phyloP scores from a whole-genome alignment of 23 red algal genomes.

The Chondrus crispus region DNA sequence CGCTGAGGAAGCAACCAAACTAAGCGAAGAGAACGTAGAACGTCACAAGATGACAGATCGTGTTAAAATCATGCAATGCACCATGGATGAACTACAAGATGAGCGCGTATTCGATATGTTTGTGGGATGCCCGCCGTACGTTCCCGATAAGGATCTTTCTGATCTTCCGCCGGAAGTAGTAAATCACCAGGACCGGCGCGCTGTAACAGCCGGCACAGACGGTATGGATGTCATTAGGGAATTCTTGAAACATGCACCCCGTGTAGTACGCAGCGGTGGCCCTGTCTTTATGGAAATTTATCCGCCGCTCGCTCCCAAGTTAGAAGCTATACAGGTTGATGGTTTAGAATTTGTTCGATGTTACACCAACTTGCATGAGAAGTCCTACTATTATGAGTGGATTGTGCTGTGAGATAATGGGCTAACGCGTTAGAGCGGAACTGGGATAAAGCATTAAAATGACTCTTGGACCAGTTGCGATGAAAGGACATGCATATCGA shows the following conservation, averaged over 20 bases:
- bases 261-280: slow-evolving; percentile 41
- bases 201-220: slow-evolving; percentile 78
- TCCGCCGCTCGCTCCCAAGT: too few relatives aligned
- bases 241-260: slow-evolving; percentile 38
- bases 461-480: too few relatives aligned
- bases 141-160: slow-evolving; percentile 70
- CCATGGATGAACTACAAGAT: not conserved
- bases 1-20: not conserved
- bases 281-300: slow-evolving; percentile 92
- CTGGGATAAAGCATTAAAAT: too few relatives aligned
- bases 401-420: too few relatives aligned
- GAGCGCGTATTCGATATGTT: slow-evolving; percentile 60
- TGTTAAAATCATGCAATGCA: not conserved
- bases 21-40: slow-evolving; percentile 42
- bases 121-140: slow-evolving; percentile 91
- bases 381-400: too few relatives aligned
- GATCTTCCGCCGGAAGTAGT: slow-evolving; percentile 66
- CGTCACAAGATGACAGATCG: not conserved
- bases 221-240: slow-evolving; percentile 82
- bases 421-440: too few relatives aligned
- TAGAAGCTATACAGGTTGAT: too few relatives aligned
- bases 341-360: too few relatives aligned
- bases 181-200: slow-evolving; percentile 59
- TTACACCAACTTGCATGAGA: too few relatives aligned
- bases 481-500: too few relatives aligned